phyloP scores from a whole-genome alignment of 2,329 filamentous ascomycete species.

The Fusarium stilboides region DNA sequence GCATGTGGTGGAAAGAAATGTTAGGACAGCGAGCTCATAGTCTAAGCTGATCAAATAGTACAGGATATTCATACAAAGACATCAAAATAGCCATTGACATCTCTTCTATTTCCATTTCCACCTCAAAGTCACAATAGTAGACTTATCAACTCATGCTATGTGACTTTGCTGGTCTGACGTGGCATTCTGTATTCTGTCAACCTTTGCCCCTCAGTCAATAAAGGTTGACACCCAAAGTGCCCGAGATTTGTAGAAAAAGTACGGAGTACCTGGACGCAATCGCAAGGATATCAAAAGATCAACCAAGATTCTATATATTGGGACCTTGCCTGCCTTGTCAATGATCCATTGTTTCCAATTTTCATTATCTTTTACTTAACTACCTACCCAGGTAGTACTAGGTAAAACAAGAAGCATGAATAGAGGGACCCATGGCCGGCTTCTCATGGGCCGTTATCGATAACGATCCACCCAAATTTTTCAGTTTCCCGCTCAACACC shows the following conservation, averaged over 20 bases:
- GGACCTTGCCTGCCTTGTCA: not conserved
- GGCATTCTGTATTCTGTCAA: constrained; percentile 28
- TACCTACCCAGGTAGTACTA: not conserved
- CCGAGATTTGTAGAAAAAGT: not conserved
- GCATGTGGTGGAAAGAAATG: constrained; percentile 41
- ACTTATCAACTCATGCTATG: not conserved
- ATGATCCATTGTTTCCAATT: not conserved
- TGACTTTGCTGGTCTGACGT: not conserved
- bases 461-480: constrained; percentile 53
- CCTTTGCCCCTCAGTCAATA: constrained; percentile 16
- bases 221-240: not conserved
- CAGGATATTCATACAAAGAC: too few species aligned
- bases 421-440: constrained; percentile 1
- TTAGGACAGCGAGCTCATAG: not conserved
- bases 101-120: too few species aligned
- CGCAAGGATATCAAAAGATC: not conserved
- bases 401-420: not conserved
- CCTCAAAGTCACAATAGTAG: too few species aligned
- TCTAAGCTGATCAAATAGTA: not conserved
- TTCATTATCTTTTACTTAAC: not conserved
- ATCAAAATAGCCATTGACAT: too few species aligned
- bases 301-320: not conserved
- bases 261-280: not conserved
- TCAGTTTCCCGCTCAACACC: constrained; percentile 48
- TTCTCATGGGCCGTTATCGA: constrained; percentile 49